Evolutionary conservation across 75 land plant genomes (phyloP), one percentile per base, ranked within the genome.

Genomic region (Pinus albicaulis): DNA sequence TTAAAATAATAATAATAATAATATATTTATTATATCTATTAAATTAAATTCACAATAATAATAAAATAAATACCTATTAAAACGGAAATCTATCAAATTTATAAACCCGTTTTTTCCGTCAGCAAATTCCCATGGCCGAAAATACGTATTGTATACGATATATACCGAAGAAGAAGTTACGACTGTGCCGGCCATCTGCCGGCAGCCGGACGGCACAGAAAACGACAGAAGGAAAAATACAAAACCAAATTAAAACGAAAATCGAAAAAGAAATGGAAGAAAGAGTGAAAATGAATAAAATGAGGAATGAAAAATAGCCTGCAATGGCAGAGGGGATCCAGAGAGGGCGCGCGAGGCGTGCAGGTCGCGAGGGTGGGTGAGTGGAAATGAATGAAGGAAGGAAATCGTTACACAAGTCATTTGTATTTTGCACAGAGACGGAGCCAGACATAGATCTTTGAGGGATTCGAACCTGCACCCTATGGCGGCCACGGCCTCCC

Each of bases 251-350:
- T 26, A 13, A 25, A 63, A 28, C 26, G 19, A 3, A 13, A 25
- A 63, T 16, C 26, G 19, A 3, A 7, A 8, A 20, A n/a, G 23
- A 17, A 16, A 31, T 31, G 16, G 20, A 31, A 64, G 16, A 31
- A 64, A 64, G 34, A 7, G 38, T 17, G 17, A 3, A 19, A 64
- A 64, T 31, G n/a, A 48, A 48, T 48, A 48, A 48, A 48, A 48
- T 11, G 53, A 48, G 34, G 41, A 64, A 34, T 17, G 7, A 31
- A 20, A 64, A 28, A 48, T 48, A 64, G 41, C 38, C 68, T 64
- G 68, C 68, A 64, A 64, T 64, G 68, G 68, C 68, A 64, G 68
- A 36, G 19, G 38, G 34, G 68, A n/a, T 59, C 8, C 41, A 64
- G 34, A 64, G 38, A 3, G 19, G 31, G 19, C 38, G 41, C 38